Base-by-base conservation (phyloP, 2,329 filamentous ascomycete genomes). In the Aspergillus piperis region DNA sequence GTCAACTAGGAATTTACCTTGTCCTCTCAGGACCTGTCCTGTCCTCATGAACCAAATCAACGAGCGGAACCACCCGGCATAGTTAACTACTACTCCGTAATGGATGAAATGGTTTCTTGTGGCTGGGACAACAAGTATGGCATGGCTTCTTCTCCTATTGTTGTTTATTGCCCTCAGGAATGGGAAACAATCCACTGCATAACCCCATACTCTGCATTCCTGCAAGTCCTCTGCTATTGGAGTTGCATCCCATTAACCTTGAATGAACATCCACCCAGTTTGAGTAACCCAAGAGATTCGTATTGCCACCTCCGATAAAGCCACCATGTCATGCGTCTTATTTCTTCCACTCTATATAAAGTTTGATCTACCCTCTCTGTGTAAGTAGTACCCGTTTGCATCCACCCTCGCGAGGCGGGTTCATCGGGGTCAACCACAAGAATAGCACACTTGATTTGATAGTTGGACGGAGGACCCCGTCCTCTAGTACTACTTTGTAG, bases 151-250 rank as follows among this genome's bases (percentile, higher is more conserved):
- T 8, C 11, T 13, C 5, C 41, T 32, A 50, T 50, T 30, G 47
- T 50, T 17, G 17, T 25, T 32, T 8, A 44, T 8, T 32, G 25
- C 8, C 13, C 47, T 17, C 23, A 32, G 25, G 47, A 50, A 50
- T 50, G 47, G 32, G 19, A 30, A 50, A 30, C 23, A 50, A 27
- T 11, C 47, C 47, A 6, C 23, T 30, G 25, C 25, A 30, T 30
- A 17, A 50, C 47, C 47, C 47, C 47, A 50, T 50, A 50, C 15
- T 50, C 47, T 32, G 15, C 47, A 50, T 50, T 50, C 47, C 27
- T 50, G 47, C 23, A 27, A 27, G 25, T 3, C 17, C 32, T 30
- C 25, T 50, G 47, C 25, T n/a, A 27, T 8, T 50, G 47, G 2
- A 50, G 17, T n/a, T 15, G 47, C 32, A 50, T 25, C 25, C 27